Base-by-base conservation (phyloP, 805 yeast species). In the Zygoascus flipseniorum region DNA sequence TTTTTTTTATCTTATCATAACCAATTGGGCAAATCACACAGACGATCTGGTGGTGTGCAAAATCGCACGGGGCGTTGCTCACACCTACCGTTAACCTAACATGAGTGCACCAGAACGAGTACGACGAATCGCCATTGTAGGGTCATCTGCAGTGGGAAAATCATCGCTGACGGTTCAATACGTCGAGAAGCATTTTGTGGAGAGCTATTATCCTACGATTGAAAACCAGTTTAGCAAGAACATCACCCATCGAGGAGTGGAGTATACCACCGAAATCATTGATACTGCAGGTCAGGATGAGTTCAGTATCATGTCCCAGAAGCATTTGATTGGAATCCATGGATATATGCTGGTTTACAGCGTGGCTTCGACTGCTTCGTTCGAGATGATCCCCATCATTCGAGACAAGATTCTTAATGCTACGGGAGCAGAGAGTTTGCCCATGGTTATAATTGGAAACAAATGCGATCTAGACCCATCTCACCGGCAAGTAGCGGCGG, bases 281-380 rank as follows among this genome's bases (percentile, higher is more conserved):
- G 95, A 86, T 64, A 86, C 93, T 0, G 90, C 92, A 1, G 95
- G 95, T 1, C 92, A 85, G 68, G 92, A 85, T 67, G 90, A 85
- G 69, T 83, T 81, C 64, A 78, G 85, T 32, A 77, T 83, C 52
- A 76, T 86, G 69, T 82, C 79, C 60, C 85, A 83, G 64, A 82
- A 83, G 56, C 81, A 82, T 50, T 69, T 85, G 47, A 81, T 82
- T 42, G 87, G 86, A 14, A 76, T 82, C 48, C 88, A 84, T 62
- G 95, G 92, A 1, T 83, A 83, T 61, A 69, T 86, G 49, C 67
- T 86, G 46, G 83, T 85, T 18, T 86, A 83, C 67, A 83, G 88
- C 39, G 85, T 86, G 45, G 79, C 82, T 35, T 81, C 86, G 32
- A 69, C 82, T 58, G 78, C 78, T 53, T 80, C 86, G 41, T 85